Percentiles rank a stretch among this genome's conserved stretches.
phyloP scores from a whole-genome alignment of 1,284 basidiomycete species.

The Irpex lacteus region DNA sequence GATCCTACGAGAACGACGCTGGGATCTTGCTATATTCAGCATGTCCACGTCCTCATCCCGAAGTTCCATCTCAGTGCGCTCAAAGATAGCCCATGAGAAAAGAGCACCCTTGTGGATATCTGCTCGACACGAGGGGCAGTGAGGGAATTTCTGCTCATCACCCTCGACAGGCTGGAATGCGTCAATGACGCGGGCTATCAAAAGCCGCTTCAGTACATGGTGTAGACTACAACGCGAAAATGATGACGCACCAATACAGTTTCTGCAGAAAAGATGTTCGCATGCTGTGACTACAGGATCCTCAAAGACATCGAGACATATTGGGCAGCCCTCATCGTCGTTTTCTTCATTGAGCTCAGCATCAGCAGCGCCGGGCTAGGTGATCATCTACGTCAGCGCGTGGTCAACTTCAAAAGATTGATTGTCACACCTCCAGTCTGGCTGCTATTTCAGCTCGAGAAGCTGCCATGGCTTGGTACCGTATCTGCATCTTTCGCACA shows the following conservation, averaged over 20 bases:
- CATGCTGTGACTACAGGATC: constrained; percentile 48
- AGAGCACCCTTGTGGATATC: constrained; percentile 38
- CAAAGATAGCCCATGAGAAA: constrained; percentile 47
- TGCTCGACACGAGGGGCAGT: constrained; percentile 48
- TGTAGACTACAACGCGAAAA: background rate
- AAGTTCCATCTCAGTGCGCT: constrained; percentile 46
- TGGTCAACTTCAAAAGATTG: background rate
- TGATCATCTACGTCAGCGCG: background rate
- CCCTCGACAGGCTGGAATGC: background rate
- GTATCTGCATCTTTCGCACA: constrained; percentile 44
- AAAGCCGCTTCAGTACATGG: background rate
- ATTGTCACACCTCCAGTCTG: constrained; percentile 44
- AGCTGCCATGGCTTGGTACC: constrained; percentile 36
- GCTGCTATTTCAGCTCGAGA: constrained; percentile 37
- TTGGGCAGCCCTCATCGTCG: constrained; percentile 45
- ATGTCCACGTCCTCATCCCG: constrained; percentile 18
- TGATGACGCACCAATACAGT: constrained; percentile 43
- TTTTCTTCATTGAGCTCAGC: constrained; percentile 36
- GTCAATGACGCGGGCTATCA: background rate
- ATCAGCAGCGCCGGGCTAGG: constrained; percentile 38
- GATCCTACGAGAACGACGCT: background rate
- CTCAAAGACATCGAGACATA: constrained; percentile 48
- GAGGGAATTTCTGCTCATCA: background rate
- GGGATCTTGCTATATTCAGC: constrained; percentile 13
- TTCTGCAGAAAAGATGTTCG: constrained; percentile 48